A percentile compares a stretch with the other conserved stretches of the same genome.
Conservation (phyloP, 2,329 filamentous ascomycete species). For the Botrytis tulipae region DNA sequence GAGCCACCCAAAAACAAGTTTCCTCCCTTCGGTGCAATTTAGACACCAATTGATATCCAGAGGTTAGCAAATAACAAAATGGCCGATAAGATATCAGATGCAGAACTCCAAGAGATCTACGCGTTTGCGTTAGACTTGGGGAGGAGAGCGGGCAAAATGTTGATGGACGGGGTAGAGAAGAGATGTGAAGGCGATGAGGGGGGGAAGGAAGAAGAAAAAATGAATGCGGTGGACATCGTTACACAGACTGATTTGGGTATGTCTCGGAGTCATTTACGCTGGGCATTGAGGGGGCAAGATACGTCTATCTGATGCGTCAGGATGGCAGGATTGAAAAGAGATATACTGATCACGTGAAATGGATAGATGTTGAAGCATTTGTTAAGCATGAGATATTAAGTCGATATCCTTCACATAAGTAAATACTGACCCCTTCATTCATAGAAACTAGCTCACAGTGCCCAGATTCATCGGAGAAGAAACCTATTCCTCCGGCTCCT, state of each 20-base stretch:
- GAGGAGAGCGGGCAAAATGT: constrained; percentile 65
- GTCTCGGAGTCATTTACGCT: constrained; percentile 22
- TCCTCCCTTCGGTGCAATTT: not conserved
- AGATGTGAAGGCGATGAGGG: constrained; percentile 40
- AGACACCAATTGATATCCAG: not conserved
- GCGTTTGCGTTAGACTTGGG: constrained; percentile 68
- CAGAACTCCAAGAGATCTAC: constrained; percentile 64
- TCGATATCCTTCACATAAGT: constrained; percentile 67
- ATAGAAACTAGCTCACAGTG: too few relatives aligned
- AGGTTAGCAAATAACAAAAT: not conserved
- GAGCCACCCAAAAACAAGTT: not conserved
- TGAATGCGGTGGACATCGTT: constrained; percentile 74
- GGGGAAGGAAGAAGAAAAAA: constrained; percentile 56
- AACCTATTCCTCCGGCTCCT: constrained; percentile 66
- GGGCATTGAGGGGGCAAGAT: not conserved
- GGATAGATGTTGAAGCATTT: constrained; percentile 67
- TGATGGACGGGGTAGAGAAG: constrained; percentile 61
- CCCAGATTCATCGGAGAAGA: constrained; percentile 74
- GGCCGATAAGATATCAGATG: constrained; percentile 11
- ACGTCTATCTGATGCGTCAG: not conserved
- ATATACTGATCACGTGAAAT: constrained; percentile 23
- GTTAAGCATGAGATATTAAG: constrained; percentile 58
- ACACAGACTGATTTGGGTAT: constrained; percentile 72
- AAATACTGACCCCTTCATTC: constrained; percentile 31
- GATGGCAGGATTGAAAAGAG: not conserved